Conservation (phyloP, 1,284 basidiomycete genomes). For the Cutaneotrichosporon cutaneum region DNA sequence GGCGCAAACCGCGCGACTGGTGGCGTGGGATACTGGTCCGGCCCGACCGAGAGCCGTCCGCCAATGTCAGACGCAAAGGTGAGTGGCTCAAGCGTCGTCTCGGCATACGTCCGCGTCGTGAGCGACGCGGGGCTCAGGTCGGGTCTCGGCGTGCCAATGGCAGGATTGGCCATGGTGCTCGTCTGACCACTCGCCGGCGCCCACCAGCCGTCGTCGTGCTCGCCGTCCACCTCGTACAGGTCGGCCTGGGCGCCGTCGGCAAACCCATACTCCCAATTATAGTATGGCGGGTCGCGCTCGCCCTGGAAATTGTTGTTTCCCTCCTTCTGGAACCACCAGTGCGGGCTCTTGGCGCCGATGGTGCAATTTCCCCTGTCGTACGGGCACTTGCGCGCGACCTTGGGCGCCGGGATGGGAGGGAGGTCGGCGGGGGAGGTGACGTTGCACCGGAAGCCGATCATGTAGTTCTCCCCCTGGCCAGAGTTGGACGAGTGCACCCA, state of each 20-base stretch:
- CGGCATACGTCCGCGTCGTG: too few relatives aligned
- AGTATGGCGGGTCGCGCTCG: slow-evolving; percentile 9
- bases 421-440: slow-evolving; percentile 56
- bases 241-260: slow-evolving; percentile 22
- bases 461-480: slow-evolving; percentile 54
- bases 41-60: too few relatives aligned
- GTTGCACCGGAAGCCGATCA: slow-evolving; percentile 72
- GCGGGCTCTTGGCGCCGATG: slow-evolving; percentile 31
- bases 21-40: too few relatives aligned
- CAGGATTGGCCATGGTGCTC: too few relatives aligned
- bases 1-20: too few relatives aligned
- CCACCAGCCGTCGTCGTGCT: too few relatives aligned
- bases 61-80: too few relatives aligned
- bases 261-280: slow-evolving; percentile 17
- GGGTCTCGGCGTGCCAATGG: too few relatives aligned
- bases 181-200: too few relatives aligned
- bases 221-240: slow-evolving; percentile 4
- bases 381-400: slow-evolving; percentile 41
- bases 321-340: slow-evolving; percentile 16
- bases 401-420: slow-evolving; percentile 53
- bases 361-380: slow-evolving; percentile 37
- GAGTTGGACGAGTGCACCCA: slow-evolving; percentile 58
- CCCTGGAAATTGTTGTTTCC: slow-evolving; percentile 14
- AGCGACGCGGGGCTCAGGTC: too few relatives aligned
- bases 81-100: too few relatives aligned